These are phyloP conservation scores for Colletotrichum tabaci DNA, from an alignment of 2,329 filamentous ascomycete species.

Conservation along the genomic window DNA sequence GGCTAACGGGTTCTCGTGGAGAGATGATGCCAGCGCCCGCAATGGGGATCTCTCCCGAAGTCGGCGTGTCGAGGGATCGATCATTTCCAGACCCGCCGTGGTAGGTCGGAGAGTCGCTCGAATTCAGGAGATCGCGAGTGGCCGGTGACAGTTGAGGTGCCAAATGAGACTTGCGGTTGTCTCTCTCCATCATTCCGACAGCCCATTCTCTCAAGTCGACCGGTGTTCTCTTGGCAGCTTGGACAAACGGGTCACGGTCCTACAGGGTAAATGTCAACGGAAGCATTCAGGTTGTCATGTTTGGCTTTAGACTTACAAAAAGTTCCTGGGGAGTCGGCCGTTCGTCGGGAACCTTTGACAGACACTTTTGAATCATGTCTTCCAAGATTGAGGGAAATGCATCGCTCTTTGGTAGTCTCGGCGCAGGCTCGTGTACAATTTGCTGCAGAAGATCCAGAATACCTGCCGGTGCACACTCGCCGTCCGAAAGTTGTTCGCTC, in stretches of 20 bases:
- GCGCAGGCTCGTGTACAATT: conserved; percentile 96
- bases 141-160: conserved; percentile 84
- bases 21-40: conserved; percentile 69
- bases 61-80: conserved; percentile 71
- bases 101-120: conserved; percentile 71
- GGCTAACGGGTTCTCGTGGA: conserved; percentile 64
- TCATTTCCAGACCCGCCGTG: conserved; percentile 59
- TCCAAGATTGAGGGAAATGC: conserved; percentile 96
- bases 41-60: conserved; percentile 81
- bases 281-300: too few species aligned
- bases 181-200: conserved; percentile 90
- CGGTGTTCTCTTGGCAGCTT: conserved; percentile 95
- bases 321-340: conserved; percentile 94
- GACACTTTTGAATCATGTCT: conserved; percentile 96
- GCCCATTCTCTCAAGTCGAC: conserved; percentile 96
- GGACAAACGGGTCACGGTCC: conserved; percentile 95
- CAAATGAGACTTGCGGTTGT: conserved; percentile 95
- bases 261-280: conserved; percentile 55
- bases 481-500: conserved; percentile 79
- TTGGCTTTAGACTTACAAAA: conserved; percentile 73
- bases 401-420: conserved; percentile 94
- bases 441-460: conserved; percentile 97
- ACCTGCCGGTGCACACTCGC: conserved; percentile 88
- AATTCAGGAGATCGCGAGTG: conserved; percentile 81
- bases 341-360: conserved; percentile 90